phyloP scores from a whole-genome alignment of 495 filamentous ascomycete species.

The Glarea lozoyensis region DNA sequence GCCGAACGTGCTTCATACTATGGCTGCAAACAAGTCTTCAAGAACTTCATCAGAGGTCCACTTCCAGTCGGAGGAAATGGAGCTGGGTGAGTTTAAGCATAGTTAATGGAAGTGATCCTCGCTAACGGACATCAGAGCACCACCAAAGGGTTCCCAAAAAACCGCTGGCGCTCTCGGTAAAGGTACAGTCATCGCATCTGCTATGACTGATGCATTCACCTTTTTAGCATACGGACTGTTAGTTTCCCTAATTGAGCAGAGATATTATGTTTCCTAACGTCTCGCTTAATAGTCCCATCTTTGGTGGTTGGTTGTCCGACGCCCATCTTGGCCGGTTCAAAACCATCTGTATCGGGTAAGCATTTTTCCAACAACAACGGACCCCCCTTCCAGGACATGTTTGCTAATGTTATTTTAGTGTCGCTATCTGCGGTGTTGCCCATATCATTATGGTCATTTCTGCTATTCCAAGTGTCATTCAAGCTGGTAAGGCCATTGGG shows the following conservation, averaged over 20 bases:
- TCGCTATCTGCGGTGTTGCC: constrained; percentile 48
- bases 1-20: constrained; percentile 50
- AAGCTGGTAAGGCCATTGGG: constrained; percentile 43
- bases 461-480: constrained; percentile 46
- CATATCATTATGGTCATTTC: constrained; percentile 55
- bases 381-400: too few species aligned
- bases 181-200: constrained; percentile 47
- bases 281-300: constrained; percentile 30
- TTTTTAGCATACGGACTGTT: constrained; percentile 47
- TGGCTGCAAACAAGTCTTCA: constrained; percentile 43
- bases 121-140: not conserved
- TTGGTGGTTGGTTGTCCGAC: constrained; percentile 52
- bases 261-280: constrained; percentile 7
- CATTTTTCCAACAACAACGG: too few species aligned
- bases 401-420: too few species aligned
- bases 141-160: constrained; percentile 28
- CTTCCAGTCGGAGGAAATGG: constrained; percentile 44
- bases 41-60: constrained; percentile 48
- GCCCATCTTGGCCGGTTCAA: constrained; percentile 48
- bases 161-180: constrained; percentile 50
- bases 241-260: constrained; percentile 24
- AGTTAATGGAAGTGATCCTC: not conserved
- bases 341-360: constrained; percentile 51
- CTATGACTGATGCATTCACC: constrained; percentile 44
- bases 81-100: constrained; percentile 25